phyloP scores from a whole-genome alignment of 192 early-diverging fungal species.

The Fimicolochytrium jonesii region DNA sequence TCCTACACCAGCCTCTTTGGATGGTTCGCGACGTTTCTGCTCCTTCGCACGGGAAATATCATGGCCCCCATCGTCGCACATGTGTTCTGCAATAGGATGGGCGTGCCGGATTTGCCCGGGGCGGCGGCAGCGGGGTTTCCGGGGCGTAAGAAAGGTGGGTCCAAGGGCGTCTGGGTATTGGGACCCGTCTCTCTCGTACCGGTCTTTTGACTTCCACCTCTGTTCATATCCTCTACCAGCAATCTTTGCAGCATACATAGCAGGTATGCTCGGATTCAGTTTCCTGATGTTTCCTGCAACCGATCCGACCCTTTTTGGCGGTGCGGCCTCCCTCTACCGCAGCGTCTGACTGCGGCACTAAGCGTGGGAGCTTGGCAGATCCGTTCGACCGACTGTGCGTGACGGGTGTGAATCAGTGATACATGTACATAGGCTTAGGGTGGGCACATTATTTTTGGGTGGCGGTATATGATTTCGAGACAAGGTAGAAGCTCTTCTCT shows the following conservation, averaged over 20 bases:
- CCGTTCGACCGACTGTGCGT: no score
- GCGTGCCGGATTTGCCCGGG: conserved; percentile 59
- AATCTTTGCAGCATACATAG: not conserved
- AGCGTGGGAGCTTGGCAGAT: no score
- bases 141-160: not conserved
- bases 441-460: no score
- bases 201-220: not conserved
- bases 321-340: no score
- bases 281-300: conserved; percentile 6
- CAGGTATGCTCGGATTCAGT: not conserved
- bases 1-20: conserved; percentile 75
- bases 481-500: no score
- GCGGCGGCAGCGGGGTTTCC: not conserved
- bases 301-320: not conserved
- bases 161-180: not conserved
- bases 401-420: no score
- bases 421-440: no score
- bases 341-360: no score
- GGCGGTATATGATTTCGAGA: no score
- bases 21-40: conserved; percentile 67
- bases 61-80: conserved; percentile 54
- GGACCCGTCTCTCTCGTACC: not conserved
- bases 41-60: conserved; percentile 56
- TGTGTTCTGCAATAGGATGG: conserved; percentile 71
- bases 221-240: not conserved